phyloP scores from a whole-genome alignment of 2,329 filamentous ascomycete species.

The Pyrenochaeta sp. region DNA sequence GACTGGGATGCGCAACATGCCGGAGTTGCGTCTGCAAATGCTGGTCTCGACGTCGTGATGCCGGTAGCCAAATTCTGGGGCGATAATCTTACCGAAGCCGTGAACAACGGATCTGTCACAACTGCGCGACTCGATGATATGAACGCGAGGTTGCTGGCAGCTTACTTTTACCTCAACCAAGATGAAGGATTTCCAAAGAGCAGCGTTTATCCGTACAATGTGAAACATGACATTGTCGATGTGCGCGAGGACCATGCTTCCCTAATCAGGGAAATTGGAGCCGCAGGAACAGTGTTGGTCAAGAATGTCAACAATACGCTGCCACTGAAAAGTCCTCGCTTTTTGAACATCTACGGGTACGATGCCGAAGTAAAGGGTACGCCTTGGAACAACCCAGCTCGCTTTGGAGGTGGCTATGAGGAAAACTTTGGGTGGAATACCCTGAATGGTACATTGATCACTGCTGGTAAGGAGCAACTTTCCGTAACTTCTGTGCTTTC shows the following conservation, averaged over 20 bases:
- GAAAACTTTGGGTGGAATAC: slow-evolving; percentile 49
- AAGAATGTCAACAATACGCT: slow-evolving; percentile 65
- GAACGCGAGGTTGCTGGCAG: slow-evolving; percentile 39
- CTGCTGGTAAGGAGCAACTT: slow-evolving; percentile 49
- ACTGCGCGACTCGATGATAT: slow-evolving; percentile 39
- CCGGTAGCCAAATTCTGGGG: slow-evolving; percentile 44
- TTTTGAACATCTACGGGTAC: slow-evolving; percentile 51
- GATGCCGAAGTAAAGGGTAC: slow-evolving; percentile 46
- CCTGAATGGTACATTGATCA: slow-evolving; percentile 53
- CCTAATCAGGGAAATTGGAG: slow-evolving; percentile 52
- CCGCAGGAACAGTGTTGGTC: slow-evolving; percentile 52
- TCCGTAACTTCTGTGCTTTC: slow-evolving; percentile 50
- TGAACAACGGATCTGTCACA: slow-evolving; percentile 38
- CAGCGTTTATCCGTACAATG: slow-evolving; percentile 31
- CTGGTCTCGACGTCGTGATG: slow-evolving; percentile 59
- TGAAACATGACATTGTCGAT: slow-evolving; percentile 55
- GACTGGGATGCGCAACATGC: slow-evolving; percentile 57
- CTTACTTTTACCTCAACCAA: slow-evolving; percentile 48
- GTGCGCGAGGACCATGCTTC: slow-evolving; percentile 53
- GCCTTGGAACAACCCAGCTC: slow-evolving; percentile 49
- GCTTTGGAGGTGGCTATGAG: slow-evolving; percentile 51
- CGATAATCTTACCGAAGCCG: slow-evolving; percentile 38
- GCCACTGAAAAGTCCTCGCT: slow-evolving; percentile 53
- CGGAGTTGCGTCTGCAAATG: slow-evolving; percentile 55
- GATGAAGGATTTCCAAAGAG: slow-evolving; percentile 45